A percentile compares a stretch with the other conserved stretches of the same genome.
phyloP scores from a whole-genome alignment of 2,329 filamentous ascomycete species.

The Fusarium beomiforme region DNA sequence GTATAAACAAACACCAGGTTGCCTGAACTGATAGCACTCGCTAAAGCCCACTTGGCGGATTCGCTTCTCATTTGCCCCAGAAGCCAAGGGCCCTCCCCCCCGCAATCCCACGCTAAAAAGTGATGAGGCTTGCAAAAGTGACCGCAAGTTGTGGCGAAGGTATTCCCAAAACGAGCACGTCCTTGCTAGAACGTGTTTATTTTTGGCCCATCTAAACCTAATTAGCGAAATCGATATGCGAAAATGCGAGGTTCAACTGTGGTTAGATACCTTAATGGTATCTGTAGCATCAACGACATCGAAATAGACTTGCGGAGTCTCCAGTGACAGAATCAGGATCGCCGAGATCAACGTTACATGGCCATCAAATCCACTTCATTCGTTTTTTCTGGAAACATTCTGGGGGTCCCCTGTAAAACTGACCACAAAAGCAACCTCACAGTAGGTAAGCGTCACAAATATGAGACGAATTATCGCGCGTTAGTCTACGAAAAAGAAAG shows the following conservation, averaged over 20 bases:
- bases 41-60: background rate
- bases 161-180: background rate
- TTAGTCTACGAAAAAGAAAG: background rate
- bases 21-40: background rate
- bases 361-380: background rate
- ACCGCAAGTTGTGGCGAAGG: slow-evolving; percentile 32
- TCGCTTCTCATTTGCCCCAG: slow-evolving; percentile 3
- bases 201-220: slow-evolving; percentile 23
- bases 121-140: slow-evolving; percentile 16
- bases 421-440: background rate
- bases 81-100: slow-evolving; percentile 8
- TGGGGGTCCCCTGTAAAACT: background rate
- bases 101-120: slow-evolving; percentile 13
- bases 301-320: background rate
- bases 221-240: background rate
- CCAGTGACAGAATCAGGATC: background rate
- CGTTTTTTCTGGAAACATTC: slow-evolving; percentile 17
- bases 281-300: background rate
- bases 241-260: background rate
- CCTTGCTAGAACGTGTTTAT: slow-evolving; percentile 14
- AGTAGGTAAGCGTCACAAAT: background rate
- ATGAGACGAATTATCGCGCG: background rate
- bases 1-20: background rate
- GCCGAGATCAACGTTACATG: background rate
- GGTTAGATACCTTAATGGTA: background rate